phyloP scores from a whole-genome alignment of 495 filamentous ascomycete species.

The Xylaria nigripes region DNA sequence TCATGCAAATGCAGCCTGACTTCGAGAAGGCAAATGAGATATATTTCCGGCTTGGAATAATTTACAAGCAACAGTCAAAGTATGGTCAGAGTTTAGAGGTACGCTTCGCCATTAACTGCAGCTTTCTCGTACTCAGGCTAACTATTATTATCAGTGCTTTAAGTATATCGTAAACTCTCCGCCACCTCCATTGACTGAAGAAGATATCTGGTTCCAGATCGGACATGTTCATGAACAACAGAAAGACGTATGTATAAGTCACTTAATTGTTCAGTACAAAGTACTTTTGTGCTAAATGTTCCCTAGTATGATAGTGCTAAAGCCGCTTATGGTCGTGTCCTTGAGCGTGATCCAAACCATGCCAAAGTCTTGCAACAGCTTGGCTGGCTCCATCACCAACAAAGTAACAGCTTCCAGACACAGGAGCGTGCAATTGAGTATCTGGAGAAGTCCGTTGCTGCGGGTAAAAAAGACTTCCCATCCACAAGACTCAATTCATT shows the following conservation, averaged over 20 bases:
- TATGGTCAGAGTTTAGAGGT: constrained; percentile 89
- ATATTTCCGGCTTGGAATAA: constrained; percentile 96
- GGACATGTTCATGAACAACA: constrained; percentile 98
- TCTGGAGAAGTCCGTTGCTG: constrained; percentile 90
- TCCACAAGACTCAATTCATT: not conserved
- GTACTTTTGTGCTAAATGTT: constrained; percentile 17
- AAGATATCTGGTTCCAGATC: constrained; percentile 99
- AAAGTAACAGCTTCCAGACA: constrained; percentile 77
- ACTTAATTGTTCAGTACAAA: not conserved
- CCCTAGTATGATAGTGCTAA: constrained; percentile 85
- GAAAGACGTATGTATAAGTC: constrained; percentile 71
- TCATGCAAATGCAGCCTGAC: constrained; percentile 97
- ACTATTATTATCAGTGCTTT: constrained; percentile 66
- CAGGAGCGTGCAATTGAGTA: constrained; percentile 97
- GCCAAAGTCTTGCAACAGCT: constrained; percentile 98
- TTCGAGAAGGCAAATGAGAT: constrained; percentile 99
- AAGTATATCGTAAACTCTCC: constrained; percentile 95
- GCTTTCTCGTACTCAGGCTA: constrained; percentile 20
- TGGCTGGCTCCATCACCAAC: constrained; percentile 95
- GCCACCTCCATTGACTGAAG: constrained; percentile 86
- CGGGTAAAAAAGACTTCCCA: constrained; percentile 59
- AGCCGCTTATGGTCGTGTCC: constrained; percentile 80
- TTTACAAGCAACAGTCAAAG: constrained; percentile 98
- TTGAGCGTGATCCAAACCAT: constrained; percentile 91
- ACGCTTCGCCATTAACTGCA: constrained; percentile 20